A percentile compares a stretch with the other conserved stretches of the same genome.
These are phyloP conservation scores for Dioscorea alata DNA, from an alignment of 106 monocot species.

Conservation along the genomic window DNA sequence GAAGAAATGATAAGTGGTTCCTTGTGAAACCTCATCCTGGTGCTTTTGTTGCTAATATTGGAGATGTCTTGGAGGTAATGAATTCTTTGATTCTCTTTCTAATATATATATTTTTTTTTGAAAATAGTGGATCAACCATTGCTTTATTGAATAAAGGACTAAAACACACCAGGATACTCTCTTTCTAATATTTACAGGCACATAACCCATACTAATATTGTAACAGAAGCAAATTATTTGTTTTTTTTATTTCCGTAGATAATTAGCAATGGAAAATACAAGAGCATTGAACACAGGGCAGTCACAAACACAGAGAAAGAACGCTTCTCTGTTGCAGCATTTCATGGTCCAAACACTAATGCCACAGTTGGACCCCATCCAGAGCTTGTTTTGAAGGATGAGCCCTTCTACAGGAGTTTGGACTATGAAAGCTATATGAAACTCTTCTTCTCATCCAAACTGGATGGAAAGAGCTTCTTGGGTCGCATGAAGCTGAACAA, in stretches of 20 bases:
- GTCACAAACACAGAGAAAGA: slow-evolving; percentile 14
- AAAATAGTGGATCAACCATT: no score
- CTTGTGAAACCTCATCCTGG: not conserved
- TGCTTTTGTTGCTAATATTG: slow-evolving; percentile 6
- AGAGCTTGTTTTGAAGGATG: slow-evolving; percentile 1
- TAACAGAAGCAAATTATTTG: no score
- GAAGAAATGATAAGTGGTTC: slow-evolving; percentile 2
- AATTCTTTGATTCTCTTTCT: not conserved
- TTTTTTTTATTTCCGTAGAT: slow-evolving; percentile 1
- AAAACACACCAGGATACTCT: not conserved
- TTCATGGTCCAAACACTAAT: slow-evolving; percentile 5
- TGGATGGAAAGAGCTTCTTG: slow-evolving; percentile 39
- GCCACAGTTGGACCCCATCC: slow-evolving; percentile 8
- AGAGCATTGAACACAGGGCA: slow-evolving; percentile 23
- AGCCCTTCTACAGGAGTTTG: slow-evolving; percentile 18
- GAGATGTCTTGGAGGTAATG: slow-evolving; percentile 2
- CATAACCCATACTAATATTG: no score
- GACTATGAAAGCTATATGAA: slow-evolving; percentile 15
- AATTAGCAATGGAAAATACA: slow-evolving; percentile 23
- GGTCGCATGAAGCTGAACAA: slow-evolving; percentile 30
- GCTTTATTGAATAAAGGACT: no score
- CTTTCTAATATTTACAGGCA: not conserved
- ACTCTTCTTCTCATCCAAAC: slow-evolving; percentile 25
- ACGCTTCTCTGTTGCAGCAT: slow-evolving; percentile 10
- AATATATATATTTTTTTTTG: not conserved